phyloP scores from a whole-genome alignment of 164 flowering plant genomes.

The Kingdonia uniflora region DNA sequence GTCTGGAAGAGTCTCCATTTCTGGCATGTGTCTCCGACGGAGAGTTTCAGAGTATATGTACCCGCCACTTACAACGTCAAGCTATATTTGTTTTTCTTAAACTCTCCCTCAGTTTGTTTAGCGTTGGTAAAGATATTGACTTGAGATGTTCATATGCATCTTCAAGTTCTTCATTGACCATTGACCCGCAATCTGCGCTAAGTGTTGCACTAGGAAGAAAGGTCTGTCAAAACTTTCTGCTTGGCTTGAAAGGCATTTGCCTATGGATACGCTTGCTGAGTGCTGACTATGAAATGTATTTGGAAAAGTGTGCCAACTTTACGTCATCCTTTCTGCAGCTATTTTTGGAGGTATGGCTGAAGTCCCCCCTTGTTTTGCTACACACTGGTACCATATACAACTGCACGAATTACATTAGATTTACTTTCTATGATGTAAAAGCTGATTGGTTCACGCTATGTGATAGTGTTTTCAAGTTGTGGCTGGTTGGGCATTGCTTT shows the following conservation, averaged over 20 bases:
- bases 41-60: slow-evolving; percentile 6
- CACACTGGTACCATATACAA: no score
- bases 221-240: slow-evolving; percentile 43
- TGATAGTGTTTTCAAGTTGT: no score
- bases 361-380: no score
- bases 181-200: slow-evolving; percentile 9
- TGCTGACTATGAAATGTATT: slow-evolving; percentile 18
- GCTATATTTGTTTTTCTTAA: slow-evolving; percentile 58
- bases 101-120: slow-evolving; percentile 47
- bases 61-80: slow-evolving; percentile 53
- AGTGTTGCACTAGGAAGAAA: slow-evolving; percentile 23
- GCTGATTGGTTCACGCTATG: no score
- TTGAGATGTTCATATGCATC: slow-evolving; percentile 22
- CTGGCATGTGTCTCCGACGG: slow-evolving; percentile 20
- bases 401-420: no score
- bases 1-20: slow-evolving; percentile 73
- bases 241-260: slow-evolving; percentile 58
- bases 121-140: slow-evolving; percentile 15
- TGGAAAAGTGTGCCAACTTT: slow-evolving; percentile 35
- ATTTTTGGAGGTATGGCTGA: slow-evolving; percentile 50
- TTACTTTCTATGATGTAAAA: no score
- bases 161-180: slow-evolving; percentile 9
- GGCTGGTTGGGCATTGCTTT: no score
- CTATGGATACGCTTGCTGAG: slow-evolving; percentile 20
- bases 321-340: slow-evolving; percentile 51